These are phyloP conservation scores for Aspergillus taichungensis DNA, from an alignment of 495 filamentous ascomycete genomes.

Conservation along the genomic window DNA sequence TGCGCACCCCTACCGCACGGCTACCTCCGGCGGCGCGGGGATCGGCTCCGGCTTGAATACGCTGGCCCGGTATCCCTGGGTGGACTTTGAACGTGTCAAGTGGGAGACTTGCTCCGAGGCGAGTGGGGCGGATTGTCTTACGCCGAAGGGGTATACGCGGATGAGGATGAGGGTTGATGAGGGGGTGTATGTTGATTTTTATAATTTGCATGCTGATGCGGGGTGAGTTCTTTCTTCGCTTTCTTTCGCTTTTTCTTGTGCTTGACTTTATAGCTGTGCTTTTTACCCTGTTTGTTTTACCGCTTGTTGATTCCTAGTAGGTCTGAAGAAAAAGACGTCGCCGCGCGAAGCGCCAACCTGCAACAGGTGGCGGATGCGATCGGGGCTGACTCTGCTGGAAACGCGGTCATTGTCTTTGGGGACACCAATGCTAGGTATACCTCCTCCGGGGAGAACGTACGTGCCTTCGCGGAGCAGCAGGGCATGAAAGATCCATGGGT, in stretches of 20 bases:
- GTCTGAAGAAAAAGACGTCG: constrained; percentile 33
- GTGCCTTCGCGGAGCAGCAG: constrained; percentile 35
- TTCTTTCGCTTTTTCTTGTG: too few relatives aligned
- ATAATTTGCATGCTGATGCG: constrained; percentile 57
- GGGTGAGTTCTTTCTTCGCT: constrained; percentile 21
- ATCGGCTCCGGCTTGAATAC: constrained; percentile 56
- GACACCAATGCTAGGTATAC: constrained; percentile 54
- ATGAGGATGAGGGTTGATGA: constrained; percentile 43
- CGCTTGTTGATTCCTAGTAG: constrained; percentile 2
- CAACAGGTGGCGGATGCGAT: constrained; percentile 49
- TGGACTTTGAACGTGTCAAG: constrained; percentile 45
- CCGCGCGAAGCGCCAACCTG: constrained; percentile 45
- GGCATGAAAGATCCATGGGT: constrained; percentile 47
- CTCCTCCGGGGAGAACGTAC: constrained; percentile 39
- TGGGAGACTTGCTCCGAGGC: constrained; percentile 49
- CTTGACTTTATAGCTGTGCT: too few relatives aligned
- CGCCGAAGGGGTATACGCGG: constrained; percentile 56
- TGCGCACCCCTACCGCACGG: constrained; percentile 45
- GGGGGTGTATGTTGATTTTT: constrained; percentile 46
- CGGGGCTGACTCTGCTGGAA: constrained; percentile 39
- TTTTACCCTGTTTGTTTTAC: too few relatives aligned
- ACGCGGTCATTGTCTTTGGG: constrained; percentile 50
- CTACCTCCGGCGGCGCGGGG: constrained; percentile 51
- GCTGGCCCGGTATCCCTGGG: constrained; percentile 45
- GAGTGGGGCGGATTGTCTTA: constrained; percentile 48